Conservation (phyloP, 129 eudicot genomes). For the Heracleum sosnowskyi region DNA sequence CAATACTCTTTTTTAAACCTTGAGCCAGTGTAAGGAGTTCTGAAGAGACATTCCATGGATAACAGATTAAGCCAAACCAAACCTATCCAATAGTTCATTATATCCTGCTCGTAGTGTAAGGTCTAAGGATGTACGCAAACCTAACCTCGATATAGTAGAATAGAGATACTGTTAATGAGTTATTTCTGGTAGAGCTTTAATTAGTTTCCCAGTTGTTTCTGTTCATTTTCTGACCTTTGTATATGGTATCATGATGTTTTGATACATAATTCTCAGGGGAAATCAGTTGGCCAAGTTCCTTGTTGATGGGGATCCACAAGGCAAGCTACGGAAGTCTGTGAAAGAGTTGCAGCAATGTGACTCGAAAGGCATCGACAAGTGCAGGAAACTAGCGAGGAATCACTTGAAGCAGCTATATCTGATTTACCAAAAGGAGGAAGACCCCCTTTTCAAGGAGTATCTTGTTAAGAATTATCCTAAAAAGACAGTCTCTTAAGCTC, state of each 20-base stretch:
- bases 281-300: constrained; percentile 1
- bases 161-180: not conserved
- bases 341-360: not conserved
- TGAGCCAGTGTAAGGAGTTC: not conserved
- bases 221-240: not conserved
- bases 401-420: not conserved
- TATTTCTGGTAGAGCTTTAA: not conserved
- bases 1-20: not conserved
- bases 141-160: not conserved
- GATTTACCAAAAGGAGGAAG: not conserved
- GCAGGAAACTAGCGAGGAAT: not conserved
- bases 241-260: not conserved
- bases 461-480: not conserved
- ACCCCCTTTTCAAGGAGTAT: not conserved
- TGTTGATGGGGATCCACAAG: not conserved
- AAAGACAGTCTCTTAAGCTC: not conserved
- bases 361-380: not conserved
- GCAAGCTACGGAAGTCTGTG: not conserved
- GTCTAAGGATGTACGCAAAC: not conserved
- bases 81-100: not conserved
- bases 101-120: not conserved
- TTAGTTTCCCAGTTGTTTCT: not conserved
- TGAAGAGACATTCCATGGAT: not conserved
- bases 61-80: not conserved
- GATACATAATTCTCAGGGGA: not conserved